These are phyloP conservation scores for Babesia sp. DNA, from an alignment of 169 alveolate species.

Conservation along the genomic window DNA sequence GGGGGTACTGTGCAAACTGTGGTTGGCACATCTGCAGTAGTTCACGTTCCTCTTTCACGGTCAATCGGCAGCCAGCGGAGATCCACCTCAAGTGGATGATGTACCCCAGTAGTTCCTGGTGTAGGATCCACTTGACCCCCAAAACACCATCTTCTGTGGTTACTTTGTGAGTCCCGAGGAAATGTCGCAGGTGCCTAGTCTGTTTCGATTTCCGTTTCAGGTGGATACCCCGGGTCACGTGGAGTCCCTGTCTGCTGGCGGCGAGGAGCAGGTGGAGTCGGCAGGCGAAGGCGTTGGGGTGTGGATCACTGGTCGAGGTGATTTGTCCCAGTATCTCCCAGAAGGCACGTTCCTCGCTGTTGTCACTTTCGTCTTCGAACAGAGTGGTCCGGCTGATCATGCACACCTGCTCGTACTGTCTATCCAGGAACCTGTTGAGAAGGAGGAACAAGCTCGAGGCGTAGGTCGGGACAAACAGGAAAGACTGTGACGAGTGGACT, in stretches of 20 bases:
- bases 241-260: conserved; percentile 61
- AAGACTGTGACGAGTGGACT: conserved; percentile 63
- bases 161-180: conserved; percentile 15
- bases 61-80: conserved; percentile 72
- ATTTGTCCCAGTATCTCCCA: conserved; percentile 61
- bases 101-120: conserved; percentile 55
- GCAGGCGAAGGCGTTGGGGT: conserved; percentile 68
- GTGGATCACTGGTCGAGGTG: conserved; percentile 43
- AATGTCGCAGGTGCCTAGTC: conserved; percentile 3
- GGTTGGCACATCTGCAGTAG: conserved; percentile 68
- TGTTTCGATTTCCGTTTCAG: conserved; percentile 16
- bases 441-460: conserved; percentile 58
- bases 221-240: conserved; percentile 51
- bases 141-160: conserved; percentile 8
- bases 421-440: conserved; percentile 62
- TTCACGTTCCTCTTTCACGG: conserved; percentile 72
- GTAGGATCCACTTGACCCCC: conserved; percentile 53
- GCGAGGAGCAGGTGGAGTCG: conserved; percentile 62
- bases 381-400: conserved; percentile 39
- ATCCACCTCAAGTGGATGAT: conserved; percentile 39
- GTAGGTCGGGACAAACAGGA: conserved; percentile 60
- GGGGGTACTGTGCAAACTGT: conserved; percentile 55
- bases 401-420: conserved; percentile 71
- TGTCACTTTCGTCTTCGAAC: conserved; percentile 51
- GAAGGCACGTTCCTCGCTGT: conserved; percentile 46